Percentiles rank a stretch among this genome's conserved stretches.
phyloP scores from a whole-genome alignment of 192 early-diverging fungal species.

The Paraglomus occultum region DNA sequence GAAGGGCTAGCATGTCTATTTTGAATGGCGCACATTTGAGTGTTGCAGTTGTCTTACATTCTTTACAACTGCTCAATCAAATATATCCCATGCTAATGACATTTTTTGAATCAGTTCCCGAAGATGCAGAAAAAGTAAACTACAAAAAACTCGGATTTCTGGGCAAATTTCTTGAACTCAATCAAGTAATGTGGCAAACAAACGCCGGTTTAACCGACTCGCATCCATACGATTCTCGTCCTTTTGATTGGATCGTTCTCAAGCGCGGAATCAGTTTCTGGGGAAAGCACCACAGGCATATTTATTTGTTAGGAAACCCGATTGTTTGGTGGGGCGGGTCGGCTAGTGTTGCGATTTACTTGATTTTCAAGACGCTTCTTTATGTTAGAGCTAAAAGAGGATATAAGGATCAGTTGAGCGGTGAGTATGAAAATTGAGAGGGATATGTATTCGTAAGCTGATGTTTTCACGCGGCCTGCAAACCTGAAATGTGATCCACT shows the following conservation, averaged over 20 bases:
- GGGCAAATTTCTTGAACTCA: constrained; percentile 86
- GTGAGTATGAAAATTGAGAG: constrained; percentile 10
- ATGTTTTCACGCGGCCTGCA: background rate
- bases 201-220: constrained; percentile 84
- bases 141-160: constrained; percentile 71
- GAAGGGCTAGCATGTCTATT: background rate
- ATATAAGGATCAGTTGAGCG: constrained; percentile 40
- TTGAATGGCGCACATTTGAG: background rate
- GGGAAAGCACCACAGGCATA: constrained; percentile 63
- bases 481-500: background rate
- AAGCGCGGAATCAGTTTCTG: constrained; percentile 87
- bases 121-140: constrained; percentile 53
- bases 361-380: constrained; percentile 50
- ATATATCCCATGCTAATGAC: background rate
- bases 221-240: constrained; percentile 93
- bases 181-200: constrained; percentile 83
- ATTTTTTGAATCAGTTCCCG: constrained; percentile 51
- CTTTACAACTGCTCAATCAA: background rate
- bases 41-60: background rate
- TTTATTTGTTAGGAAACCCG: constrained; percentile 94
- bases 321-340: constrained; percentile 77
- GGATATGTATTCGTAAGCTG: too few species aligned
- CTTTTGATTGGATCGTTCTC: constrained; percentile 83
- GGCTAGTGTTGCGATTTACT: constrained; percentile 59
- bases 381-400: constrained; percentile 60